A percentile compares a stretch with the other conserved stretches of the same genome.
Conservation (phyloP, 495 filamentous ascomycete species). For the Aspergillus avenaceus region DNA sequence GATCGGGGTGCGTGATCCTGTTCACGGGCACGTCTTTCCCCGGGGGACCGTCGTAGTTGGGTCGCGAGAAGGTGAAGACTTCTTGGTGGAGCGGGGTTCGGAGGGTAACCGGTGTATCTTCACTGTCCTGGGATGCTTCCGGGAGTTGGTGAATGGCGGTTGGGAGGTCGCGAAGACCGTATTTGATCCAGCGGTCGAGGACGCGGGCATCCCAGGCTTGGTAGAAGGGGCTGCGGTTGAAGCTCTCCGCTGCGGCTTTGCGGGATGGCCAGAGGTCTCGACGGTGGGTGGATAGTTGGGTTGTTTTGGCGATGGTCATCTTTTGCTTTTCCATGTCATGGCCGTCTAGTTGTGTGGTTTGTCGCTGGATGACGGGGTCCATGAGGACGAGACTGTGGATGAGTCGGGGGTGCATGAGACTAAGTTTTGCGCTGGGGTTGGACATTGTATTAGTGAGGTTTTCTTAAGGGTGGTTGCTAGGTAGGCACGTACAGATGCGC, state of each 20-base stretch:
- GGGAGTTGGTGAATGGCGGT: slow-evolving; percentile 51
- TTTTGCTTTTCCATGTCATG: slow-evolving; percentile 19
- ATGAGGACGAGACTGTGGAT: slow-evolving; percentile 72
- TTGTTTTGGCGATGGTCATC: slow-evolving; percentile 33
- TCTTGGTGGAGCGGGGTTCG: slow-evolving; percentile 58
- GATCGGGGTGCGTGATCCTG: slow-evolving; percentile 43
- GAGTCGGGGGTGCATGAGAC: slow-evolving; percentile 79
- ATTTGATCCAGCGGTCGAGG: slow-evolving; percentile 57
- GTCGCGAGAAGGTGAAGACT: slow-evolving; percentile 57
- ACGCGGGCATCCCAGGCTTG: slow-evolving; percentile 70
- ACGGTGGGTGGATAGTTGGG: slow-evolving; percentile 55
- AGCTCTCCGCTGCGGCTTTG: slow-evolving; percentile 54
- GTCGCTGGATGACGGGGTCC: slow-evolving; percentile 70
- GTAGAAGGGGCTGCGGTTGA: slow-evolving; percentile 63
- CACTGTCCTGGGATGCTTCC: slow-evolving; percentile 12
- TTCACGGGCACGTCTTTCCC: slow-evolving; percentile 34
- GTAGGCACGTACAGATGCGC: slow-evolving; percentile 54
- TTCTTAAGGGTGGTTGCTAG: no score
- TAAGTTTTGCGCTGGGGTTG: slow-evolving; percentile 41
- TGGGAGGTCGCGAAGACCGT: slow-evolving; percentile 63
- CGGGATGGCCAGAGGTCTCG: slow-evolving; percentile 69
- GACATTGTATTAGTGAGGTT: slow-evolving; percentile 2
- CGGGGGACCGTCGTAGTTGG: slow-evolving; percentile 43
- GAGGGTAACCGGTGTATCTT: slow-evolving; percentile 53
- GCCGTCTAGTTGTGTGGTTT: slow-evolving; percentile 38